phyloP scores from a whole-genome alignment of 148 eudicot species.

The Agrostemma githago region DNA sequence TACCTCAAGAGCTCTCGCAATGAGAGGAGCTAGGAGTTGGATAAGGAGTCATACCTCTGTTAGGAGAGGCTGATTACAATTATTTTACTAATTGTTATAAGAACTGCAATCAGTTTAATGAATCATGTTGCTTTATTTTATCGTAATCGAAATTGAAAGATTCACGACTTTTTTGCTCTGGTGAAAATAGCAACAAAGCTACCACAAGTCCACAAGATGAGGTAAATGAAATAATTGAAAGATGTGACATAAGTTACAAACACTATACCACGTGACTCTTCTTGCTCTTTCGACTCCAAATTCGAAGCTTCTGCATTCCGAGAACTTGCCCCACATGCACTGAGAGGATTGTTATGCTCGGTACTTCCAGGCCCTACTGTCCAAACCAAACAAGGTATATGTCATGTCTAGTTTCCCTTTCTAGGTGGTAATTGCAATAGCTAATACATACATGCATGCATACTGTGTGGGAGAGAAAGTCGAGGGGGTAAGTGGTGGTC shows the following conservation, averaged over 20 bases:
- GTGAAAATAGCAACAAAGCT: no score
- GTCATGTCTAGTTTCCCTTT: neutral
- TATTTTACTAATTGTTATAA: no score
- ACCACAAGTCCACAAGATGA: neutral
- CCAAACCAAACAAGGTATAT: neutral
- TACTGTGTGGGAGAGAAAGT: no score
- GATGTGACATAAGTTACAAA: neutral
- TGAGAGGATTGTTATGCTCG: neutral
- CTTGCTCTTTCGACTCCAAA: constrained; percentile 1
- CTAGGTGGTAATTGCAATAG: neutral
- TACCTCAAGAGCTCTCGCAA: neutral
- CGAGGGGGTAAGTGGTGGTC: no score
- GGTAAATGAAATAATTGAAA: neutral
- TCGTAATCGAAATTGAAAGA: no score
- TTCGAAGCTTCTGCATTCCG: neutral
- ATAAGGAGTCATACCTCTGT: no score
- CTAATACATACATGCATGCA: no score
- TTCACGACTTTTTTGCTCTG: no score
- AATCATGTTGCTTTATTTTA: no score
- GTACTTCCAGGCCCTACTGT: neutral
- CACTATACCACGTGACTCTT: neutral
- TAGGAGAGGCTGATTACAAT: no score
- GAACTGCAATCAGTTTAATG: no score
- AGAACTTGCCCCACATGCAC: neutral
- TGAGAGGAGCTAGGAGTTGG: no score